Conservation (phyloP, 768 basidiomycete genomes). For the Collybia mongolica region DNA sequence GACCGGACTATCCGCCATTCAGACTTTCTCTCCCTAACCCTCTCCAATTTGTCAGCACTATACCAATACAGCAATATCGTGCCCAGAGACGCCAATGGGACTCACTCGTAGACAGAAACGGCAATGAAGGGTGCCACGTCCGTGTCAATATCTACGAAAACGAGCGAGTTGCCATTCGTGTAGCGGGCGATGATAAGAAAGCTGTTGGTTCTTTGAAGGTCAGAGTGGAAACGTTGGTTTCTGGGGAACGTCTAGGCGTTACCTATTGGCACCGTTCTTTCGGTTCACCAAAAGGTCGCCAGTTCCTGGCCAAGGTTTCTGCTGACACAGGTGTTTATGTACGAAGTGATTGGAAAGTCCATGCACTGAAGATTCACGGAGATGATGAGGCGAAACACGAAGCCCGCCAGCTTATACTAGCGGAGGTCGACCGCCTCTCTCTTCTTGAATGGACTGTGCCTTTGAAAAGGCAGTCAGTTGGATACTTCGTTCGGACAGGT, state of each 20-base stretch:
- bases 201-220: conserved; percentile 58
- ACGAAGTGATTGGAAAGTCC: conserved; percentile 43
- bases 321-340: conserved; percentile 39
- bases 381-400: conserved; percentile 32
- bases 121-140: conserved; percentile 34
- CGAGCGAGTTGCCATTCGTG: conserved; percentile 33
- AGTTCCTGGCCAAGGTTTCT: conserved; percentile 33
- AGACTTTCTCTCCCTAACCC: conserved; percentile 45
- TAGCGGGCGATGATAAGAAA: conserved; percentile 53
- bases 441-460: conserved; percentile 38
- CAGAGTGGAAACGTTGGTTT: conserved; percentile 51
- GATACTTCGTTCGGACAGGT: conserved; percentile 52
- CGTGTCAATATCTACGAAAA: conserved; percentile 18
- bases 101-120: conserved; percentile 32
- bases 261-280: conserved; percentile 52
- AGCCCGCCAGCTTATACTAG: conserved; percentile 43
- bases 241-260: conserved; percentile 44
- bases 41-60: conserved; percentile 47
- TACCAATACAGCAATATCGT: conserved; percentile 46
- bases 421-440: conserved; percentile 46
- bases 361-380: conserved; percentile 47
- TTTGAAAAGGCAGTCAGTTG: conserved; percentile 37
- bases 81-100: conserved; percentile 53
- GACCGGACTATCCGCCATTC: conserved; percentile 28
- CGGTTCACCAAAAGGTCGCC: conserved; percentile 19